Conservation (phyloP, 495 filamentous ascomycete genomes). For the Podospora australis region DNA sequence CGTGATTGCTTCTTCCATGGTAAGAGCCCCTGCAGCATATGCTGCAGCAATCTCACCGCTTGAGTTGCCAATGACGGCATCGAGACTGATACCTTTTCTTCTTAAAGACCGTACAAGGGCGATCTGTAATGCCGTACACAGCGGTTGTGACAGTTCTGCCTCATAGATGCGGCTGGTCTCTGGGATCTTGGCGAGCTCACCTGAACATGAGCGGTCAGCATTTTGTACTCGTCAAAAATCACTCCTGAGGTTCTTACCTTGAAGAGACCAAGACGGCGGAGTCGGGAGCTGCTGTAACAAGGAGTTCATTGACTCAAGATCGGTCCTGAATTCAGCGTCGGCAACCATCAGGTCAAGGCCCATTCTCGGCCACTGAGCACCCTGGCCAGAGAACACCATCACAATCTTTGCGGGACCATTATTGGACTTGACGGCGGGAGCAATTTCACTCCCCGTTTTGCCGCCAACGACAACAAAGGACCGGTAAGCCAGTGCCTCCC, state of each 20-base stretch:
- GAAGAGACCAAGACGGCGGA: background rate
- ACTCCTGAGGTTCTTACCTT: background rate
- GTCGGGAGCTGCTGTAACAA: background rate
- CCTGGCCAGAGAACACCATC: slow-evolving; percentile 15
- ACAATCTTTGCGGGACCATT: background rate
- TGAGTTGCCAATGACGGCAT: slow-evolving; percentile 51
- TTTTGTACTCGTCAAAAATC: no score
- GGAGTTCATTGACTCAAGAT: background rate
- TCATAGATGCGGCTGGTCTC: background rate
- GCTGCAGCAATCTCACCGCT: slow-evolving; percentile 50
- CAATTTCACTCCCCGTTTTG: background rate
- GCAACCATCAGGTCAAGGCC: background rate
- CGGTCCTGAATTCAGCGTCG: background rate
- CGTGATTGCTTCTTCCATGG: slow-evolving; percentile 40
- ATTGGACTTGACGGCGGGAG: background rate
- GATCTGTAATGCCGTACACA: slow-evolving; percentile 44
- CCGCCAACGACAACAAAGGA: background rate
- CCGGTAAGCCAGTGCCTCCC: background rate
- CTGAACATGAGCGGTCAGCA: background rate
- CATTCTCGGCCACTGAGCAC: slow-evolving; percentile 26
- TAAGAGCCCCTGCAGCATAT: slow-evolving; percentile 34
- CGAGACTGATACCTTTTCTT: slow-evolving; percentile 38
- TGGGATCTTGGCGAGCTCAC: background rate
- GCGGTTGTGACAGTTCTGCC: slow-evolving; percentile 25
- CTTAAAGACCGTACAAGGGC: slow-evolving; percentile 42